These are phyloP conservation scores for Didymosphaeria variabile DNA, from an alignment of 2,329 filamentous ascomycete genomes.

Conservation along the genomic window DNA sequence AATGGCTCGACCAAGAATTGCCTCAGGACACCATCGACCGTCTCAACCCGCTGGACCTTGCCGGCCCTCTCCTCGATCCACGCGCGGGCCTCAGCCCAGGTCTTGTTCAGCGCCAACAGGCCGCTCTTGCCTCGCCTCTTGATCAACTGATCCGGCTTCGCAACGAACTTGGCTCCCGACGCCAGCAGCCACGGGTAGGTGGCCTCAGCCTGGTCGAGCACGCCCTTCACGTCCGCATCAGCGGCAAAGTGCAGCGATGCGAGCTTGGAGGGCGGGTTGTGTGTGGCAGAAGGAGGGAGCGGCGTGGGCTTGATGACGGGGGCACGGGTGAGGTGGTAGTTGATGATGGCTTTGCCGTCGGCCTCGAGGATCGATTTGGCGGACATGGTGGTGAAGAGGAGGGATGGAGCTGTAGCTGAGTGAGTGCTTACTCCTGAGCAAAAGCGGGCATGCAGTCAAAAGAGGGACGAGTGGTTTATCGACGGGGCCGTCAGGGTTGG, in stretches of 20 bases:
- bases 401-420: conserved; percentile 20
- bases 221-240: conserved; percentile 79
- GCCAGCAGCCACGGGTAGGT: conserved; percentile 96
- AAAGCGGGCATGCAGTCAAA: conserved; percentile 14
- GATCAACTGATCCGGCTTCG: conserved; percentile 99
- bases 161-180: conserved; percentile 88
- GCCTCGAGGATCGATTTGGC: conserved; percentile 98
- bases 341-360: conserved; percentile 99
- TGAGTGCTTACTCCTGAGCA: conserved; percentile 33
- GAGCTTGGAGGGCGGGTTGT: conserved; percentile 92
- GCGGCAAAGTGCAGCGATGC: conserved; percentile 93
- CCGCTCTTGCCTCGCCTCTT: conserved; percentile 99
- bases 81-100: conserved; percentile 90
- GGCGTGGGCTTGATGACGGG: conserved; percentile 98
- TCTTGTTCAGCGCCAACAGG: conserved; percentile 94
- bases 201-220: conserved; percentile 94
- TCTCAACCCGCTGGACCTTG: conserved; percentile 93
- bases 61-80: conserved; percentile 94
- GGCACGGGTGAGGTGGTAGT: conserved; percentile 99
- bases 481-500: conserved; percentile 18
- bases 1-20: conserved; percentile 99
- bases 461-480: conserved; percentile 24
- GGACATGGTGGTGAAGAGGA: conserved; percentile 68
- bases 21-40: conserved; percentile 84
- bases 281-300: conserved; percentile 81